Conservation (phyloP, 495 filamentous ascomycete genomes). For the Annulohypoxylon maeteangense region DNA sequence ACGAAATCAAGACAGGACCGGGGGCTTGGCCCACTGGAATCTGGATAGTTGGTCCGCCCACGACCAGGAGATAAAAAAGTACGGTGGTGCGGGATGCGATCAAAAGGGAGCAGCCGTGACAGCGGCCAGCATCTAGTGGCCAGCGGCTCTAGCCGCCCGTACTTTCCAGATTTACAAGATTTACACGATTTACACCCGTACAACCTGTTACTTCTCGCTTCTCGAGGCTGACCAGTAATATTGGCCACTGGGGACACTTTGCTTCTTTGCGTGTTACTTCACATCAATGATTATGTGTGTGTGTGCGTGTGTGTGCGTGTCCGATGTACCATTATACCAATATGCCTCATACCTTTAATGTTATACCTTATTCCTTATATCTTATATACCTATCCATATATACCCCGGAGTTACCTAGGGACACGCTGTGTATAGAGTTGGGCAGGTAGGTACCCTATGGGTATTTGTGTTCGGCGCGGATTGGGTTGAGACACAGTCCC, state of each 20-base stretch:
- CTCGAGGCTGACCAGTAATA: slow-evolving; percentile 32
- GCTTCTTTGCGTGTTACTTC: slow-evolving; percentile 10
- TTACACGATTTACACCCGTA: background rate
- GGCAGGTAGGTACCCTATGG: slow-evolving; percentile 38
- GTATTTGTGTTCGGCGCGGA: slow-evolving; percentile 24
- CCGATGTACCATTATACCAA: slow-evolving; percentile 22
- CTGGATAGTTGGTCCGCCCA: slow-evolving; percentile 36
- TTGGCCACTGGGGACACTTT: slow-evolving; percentile 2
- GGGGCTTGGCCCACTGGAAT: slow-evolving; percentile 40
- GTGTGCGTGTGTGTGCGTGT: slow-evolving; percentile 1
- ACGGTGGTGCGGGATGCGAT: slow-evolving; percentile 36
- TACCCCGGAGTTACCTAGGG: slow-evolving; percentile 31
- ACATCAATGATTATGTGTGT: background rate
- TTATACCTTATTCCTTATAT: no score
- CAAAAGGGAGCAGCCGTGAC: slow-evolving; percentile 35
- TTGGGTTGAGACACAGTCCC: slow-evolving; percentile 43
- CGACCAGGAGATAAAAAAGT: slow-evolving; percentile 23
- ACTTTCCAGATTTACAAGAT: slow-evolving; percentile 12
- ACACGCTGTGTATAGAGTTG: slow-evolving; percentile 27
- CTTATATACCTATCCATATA: slow-evolving; percentile 4
- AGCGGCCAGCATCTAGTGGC: slow-evolving; percentile 20
- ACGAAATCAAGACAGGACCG: slow-evolving; percentile 36
- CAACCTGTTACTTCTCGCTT: slow-evolving; percentile 5
- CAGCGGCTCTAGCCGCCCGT: slow-evolving; percentile 36
- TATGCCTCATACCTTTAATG: no score